A percentile compares a stretch with the other conserved stretches of the same genome.
Evolutionary conservation across 306 rosid genomes (phyloP).

Genomic region (Trifolium dubium): DNA sequence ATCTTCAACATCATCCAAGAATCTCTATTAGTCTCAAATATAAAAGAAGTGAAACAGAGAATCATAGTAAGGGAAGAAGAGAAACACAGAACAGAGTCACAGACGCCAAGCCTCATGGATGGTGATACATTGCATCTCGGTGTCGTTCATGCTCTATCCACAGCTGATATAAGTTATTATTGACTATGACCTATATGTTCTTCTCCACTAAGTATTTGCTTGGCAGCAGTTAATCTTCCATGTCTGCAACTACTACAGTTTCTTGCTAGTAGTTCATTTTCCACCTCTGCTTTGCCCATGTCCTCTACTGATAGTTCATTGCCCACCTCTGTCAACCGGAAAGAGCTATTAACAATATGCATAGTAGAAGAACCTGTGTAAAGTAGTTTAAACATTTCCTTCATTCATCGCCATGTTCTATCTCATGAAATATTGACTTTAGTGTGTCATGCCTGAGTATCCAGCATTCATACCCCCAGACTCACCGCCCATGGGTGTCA

Average conservation of each 20-base stretch:
- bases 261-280: not conserved
- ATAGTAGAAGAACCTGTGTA: constrained; percentile 37
- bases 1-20: not conserved
- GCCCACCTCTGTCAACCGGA: not conserved
- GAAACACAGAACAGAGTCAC: not conserved
- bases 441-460: constrained; percentile 27
- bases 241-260: not conserved
- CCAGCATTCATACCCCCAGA: constrained; percentile 30
- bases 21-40: not conserved
- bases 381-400: constrained; percentile 17
- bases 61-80: constrained; percentile 3
- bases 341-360: constrained; percentile 21
- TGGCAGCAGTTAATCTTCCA: not conserved
- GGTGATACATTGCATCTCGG: too few species aligned
- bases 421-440: constrained; percentile 17
- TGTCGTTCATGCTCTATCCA: not conserved
- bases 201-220: not conserved
- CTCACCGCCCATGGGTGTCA: constrained; percentile 28
- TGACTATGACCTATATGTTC: not conserved
- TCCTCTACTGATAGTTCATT: not conserved
- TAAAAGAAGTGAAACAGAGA: not conserved
- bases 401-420: constrained; percentile 15
- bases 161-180: not conserved
- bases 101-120: not conserved
- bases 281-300: not conserved